A percentile compares a stretch with the other conserved stretches of the same genome.
Evolutionary conservation across 2,329 filamentous ascomycete species (phyloP).

Genomic region (Botrytis sinoallii): DNA sequence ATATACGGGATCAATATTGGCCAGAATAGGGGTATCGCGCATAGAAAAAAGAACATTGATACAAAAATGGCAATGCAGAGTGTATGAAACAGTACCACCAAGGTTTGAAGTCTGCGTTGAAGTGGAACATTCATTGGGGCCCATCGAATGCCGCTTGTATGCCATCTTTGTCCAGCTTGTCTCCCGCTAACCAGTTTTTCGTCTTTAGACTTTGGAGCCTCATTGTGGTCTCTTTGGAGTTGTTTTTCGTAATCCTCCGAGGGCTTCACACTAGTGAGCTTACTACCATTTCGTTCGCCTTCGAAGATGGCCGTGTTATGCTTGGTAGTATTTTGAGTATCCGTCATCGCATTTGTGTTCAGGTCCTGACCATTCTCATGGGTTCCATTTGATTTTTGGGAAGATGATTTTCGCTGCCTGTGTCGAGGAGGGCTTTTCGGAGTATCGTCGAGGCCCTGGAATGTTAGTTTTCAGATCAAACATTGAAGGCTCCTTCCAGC

Average conservation of each 20-base stretch:
- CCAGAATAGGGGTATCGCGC: conserved; percentile 90
- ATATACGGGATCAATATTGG: conserved; percentile 74
- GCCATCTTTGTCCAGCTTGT: conserved; percentile 38
- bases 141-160: conserved; percentile 64
- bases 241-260: conserved; percentile 26
- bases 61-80: conserved; percentile 68
- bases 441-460: conserved; percentile 35
- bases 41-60: conserved; percentile 84
- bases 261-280: conserved; percentile 33
- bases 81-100: conserved; percentile 72
- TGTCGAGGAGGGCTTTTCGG: conserved; percentile 30
- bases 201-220: conserved; percentile 26
- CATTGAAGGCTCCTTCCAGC: not conserved
- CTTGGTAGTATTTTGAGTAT: conserved; percentile 9
- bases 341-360: conserved; percentile 13
- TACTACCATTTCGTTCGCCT: conserved; percentile 25
- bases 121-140: conserved; percentile 75
- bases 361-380: conserved; percentile 18
- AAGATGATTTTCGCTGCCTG: conserved; percentile 30
- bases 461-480: conserved; percentile 17
- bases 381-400: conserved; percentile 28
- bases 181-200: conserved; percentile 33
- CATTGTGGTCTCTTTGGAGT: conserved; percentile 20
- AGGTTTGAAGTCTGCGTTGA: conserved; percentile 70
- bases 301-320: conserved; percentile 27